Conservation (phyloP, 2,329 filamentous ascomycete genomes). For the Fusarium anguioides region DNA sequence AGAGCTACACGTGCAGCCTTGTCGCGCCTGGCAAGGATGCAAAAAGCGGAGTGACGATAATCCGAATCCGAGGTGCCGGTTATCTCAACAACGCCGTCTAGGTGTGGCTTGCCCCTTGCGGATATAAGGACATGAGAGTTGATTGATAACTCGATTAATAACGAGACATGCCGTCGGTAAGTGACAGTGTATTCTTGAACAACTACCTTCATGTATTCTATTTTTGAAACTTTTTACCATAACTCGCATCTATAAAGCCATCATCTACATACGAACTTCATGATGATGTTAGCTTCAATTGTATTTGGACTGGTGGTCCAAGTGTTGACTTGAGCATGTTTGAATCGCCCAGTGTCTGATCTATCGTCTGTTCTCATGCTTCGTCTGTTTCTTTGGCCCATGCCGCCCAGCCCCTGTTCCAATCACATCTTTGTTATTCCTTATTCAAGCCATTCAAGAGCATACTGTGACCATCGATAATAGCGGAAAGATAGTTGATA, state of each 20-base stretch:
- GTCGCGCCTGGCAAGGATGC: conserved; percentile 42
- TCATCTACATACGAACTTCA: neutral
- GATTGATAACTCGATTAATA: neutral
- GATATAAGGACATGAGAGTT: no score
- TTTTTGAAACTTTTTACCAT: neutral
- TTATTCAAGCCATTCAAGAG: neutral
- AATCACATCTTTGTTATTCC: neutral
- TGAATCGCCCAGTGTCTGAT: conserved; percentile 36
- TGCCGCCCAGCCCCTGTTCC: neutral
- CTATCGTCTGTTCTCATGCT: conserved; percentile 30
- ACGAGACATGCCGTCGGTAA: neutral
- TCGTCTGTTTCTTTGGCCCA: neutral
- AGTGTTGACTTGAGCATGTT: conserved; percentile 20
- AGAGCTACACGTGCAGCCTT: conserved; percentile 46
- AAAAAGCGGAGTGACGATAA: conserved; percentile 25
- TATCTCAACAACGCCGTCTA: conserved; percentile 12
- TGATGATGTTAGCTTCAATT: neutral
- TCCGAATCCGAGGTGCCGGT: conserved; percentile 18
- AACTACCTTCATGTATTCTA: neutral
- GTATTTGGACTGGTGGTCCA: conserved; percentile 15
- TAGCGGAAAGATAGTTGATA: neutral
- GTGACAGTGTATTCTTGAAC: neutral
- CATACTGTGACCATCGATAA: neutral
- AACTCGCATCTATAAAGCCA: neutral
- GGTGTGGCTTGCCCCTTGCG: neutral